Evolutionary conservation across 2,329 filamentous ascomycete genomes (phyloP), one percentile per base, ranked within the genome.

Genomic region (Aspergillus amoenus): DNA sequence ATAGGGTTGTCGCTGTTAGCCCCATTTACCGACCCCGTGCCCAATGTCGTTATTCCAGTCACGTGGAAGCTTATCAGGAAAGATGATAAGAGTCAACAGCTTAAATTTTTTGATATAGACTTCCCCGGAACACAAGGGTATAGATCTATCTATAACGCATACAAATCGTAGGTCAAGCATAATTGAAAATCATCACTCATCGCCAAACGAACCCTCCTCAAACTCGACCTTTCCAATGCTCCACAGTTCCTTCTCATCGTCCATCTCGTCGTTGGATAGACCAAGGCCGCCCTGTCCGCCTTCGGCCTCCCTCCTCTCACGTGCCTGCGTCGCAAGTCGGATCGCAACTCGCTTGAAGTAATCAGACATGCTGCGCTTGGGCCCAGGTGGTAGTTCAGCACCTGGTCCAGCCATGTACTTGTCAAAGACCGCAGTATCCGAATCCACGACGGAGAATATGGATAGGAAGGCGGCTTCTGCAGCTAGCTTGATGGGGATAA

Each of bases 171-270:
- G 46, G 54, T 47, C 37, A 59, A 50, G 61, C 57, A 57, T 60
- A 62, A 44, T 24, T 49, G 43, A 57, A 40, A 17, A 22, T 56
- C 61, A 66, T 70, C 64, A 70, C 55, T 73, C 68, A 56, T 75
- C 71, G 58, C 58, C 66, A 62, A 74, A 69, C 30, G 65, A 61
- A 39, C 72, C 75, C 57, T 91, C 89, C 8, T 84, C 88, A 46
- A 93, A 78, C 71, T 97, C 93, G 49, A 96, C 87, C 76, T 89
- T 93, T 5, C 94, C 94, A 49, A 99, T 89, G 72, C 90, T 94
- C 93, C 92, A 96, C 61, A 99, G 87, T 79, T 99, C 94, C 75
- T 86, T 88, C 79, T 97, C 91, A 76, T 99, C 94, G 70, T 99
- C 94, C 32, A 86, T 79, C 78, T 99, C 94, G 73, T 99, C 94